Evolutionary conservation across 2,329 filamentous ascomycete genomes (phyloP).

Genomic region (Nigrospora oryzae): DNA sequence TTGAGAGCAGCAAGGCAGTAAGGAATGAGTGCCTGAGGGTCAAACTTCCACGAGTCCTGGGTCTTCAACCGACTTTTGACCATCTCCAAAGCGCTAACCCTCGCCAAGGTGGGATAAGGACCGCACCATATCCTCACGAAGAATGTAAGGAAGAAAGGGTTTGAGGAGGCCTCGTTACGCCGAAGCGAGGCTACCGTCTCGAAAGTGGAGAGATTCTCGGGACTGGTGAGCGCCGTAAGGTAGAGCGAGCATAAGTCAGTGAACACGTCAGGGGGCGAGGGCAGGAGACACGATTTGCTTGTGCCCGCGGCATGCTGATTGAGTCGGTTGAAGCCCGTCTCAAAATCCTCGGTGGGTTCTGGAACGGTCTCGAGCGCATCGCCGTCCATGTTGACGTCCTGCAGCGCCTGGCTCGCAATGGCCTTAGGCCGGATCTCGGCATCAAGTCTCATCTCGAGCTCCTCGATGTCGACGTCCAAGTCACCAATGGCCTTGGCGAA

Average conservation of each 20-base stretch:
- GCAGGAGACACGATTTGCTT: constrained; percentile 41
- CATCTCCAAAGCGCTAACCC: constrained; percentile 60
- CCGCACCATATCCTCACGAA: constrained; percentile 69
- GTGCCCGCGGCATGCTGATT: constrained; percentile 23
- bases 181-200: constrained; percentile 47
- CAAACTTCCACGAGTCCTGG: constrained; percentile 38
- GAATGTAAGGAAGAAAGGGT: constrained; percentile 66
- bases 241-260: constrained; percentile 51
- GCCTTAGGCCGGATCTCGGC: constrained; percentile 55
- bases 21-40: constrained; percentile 76
- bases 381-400: constrained; percentile 43
- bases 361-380: constrained; percentile 12
- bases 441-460: constrained; percentile 67
- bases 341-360: constrained; percentile 12
- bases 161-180: constrained; percentile 43
- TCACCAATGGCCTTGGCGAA: constrained; percentile 60
- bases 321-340: constrained; percentile 14
- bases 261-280: constrained; percentile 43
- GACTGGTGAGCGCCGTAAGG: constrained; percentile 25
- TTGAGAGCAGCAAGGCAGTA: constrained; percentile 68
- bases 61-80: constrained; percentile 49
- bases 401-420: constrained; percentile 37
- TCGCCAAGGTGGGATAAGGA: constrained; percentile 58
- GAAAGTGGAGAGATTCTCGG: constrained; percentile 37
- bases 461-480: constrained; percentile 63